Conservation (phyloP, 176 grass and related monocot genomes). For the Musa acuminata region DNA sequence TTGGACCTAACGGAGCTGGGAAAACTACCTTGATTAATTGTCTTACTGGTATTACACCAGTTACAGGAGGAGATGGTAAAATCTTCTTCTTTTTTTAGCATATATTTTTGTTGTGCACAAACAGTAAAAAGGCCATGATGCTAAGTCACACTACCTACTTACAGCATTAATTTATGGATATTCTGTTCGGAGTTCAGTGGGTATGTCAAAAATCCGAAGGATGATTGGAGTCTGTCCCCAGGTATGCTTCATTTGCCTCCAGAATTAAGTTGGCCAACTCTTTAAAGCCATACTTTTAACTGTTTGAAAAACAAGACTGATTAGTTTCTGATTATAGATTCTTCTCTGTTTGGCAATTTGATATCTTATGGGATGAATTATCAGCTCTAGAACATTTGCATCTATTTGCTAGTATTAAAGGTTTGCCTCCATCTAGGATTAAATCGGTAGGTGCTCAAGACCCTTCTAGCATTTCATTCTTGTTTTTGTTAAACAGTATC, state of each 20-base stretch:
- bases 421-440: conserved; percentile 60
- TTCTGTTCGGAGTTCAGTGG: conserved; percentile 64
- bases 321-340: conserved; percentile 4
- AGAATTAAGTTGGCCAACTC: not conserved
- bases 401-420: conserved; percentile 94
- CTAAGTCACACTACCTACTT: conserved; percentile 12
- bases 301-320: not conserved
- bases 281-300: not conserved
- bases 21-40: conserved; percentile 95
- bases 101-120: not conserved
- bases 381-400: conserved; percentile 77
- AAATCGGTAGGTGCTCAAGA: conserved; percentile 42
- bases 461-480: not conserved
- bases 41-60: conserved; percentile 88
- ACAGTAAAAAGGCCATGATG: conserved; percentile 18
- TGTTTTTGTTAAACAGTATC: conserved; percentile 1
- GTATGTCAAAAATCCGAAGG: conserved; percentile 86
- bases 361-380: conserved; percentile 94
- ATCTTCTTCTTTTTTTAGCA: conserved; percentile 14
- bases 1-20: conserved; percentile 92
- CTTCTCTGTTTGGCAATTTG: conserved; percentile 50
- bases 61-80: conserved; percentile 81
- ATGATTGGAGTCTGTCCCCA: conserved; percentile 97
- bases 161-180: conserved; percentile 81
- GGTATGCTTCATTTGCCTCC: conserved; percentile 31